Evolutionary conservation across 257 asterid genomes (phyloP).

Genomic region (Solanum chiquidenum): DNA sequence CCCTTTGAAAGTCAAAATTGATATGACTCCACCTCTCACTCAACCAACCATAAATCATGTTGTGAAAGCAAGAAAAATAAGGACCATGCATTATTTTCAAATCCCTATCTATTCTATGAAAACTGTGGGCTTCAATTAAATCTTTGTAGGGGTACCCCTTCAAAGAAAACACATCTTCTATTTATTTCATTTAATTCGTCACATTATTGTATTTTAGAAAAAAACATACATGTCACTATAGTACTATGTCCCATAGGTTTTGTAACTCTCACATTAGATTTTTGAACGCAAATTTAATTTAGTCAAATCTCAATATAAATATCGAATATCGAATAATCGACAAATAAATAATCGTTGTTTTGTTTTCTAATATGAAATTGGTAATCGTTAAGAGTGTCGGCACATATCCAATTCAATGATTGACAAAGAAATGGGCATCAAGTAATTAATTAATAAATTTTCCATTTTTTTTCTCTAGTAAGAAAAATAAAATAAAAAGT

Average conservation of each 20-base stretch:
- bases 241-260: neutral
- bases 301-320: neutral
- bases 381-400: neutral
- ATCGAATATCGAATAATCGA: accelerated
- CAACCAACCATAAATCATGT: neutral
- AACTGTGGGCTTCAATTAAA: neutral
- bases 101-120: neutral
- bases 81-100: neutral
- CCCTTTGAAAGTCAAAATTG: neutral
- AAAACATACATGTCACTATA: neutral
- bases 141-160: neutral
- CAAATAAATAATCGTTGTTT: neutral
- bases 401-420: neutral
- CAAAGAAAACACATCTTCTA: neutral
- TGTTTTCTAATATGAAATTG: neutral
- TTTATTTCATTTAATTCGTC: neutral
- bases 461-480: neutral
- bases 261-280: neutral
- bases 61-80: neutral
- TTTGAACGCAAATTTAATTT: accelerated
- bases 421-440: neutral
- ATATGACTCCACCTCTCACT: neutral
- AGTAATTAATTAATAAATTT: neutral
- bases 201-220: neutral
- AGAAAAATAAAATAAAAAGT: neutral